Evolutionary conservation across 108 stramenopile species (phyloP).

Genomic region (Cyclotella choctawhatcheeana): DNA sequence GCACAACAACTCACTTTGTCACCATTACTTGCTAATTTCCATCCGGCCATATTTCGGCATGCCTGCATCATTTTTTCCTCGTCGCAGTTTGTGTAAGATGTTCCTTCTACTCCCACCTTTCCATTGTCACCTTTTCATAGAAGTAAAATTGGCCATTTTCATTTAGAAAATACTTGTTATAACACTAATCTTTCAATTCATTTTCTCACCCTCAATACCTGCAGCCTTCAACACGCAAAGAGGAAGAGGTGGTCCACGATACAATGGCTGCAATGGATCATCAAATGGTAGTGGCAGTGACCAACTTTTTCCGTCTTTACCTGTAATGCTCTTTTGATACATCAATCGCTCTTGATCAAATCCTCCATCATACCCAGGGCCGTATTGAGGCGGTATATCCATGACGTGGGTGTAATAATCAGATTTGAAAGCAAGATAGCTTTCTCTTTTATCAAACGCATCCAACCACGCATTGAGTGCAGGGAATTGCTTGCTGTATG

Average conservation of each 20-base stretch:
- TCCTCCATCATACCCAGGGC: slow-evolving; percentile 78
- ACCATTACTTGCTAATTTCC: slow-evolving; percentile 79
- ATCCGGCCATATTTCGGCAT: slow-evolving; percentile 78
- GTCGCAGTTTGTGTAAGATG: slow-evolving; percentile 66
- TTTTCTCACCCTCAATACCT: too few relatives aligned
- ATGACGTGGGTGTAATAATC: slow-evolving; percentile 83
- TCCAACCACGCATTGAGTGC: slow-evolving; percentile 88
- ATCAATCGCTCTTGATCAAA: slow-evolving; percentile 62
- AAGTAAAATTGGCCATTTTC: too few relatives aligned
- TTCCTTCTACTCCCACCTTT: slow-evolving; percentile 53
- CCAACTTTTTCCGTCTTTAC: slow-evolving; percentile 66
- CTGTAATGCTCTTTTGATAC: slow-evolving; percentile 60
- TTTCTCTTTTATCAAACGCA: slow-evolving; percentile 87
- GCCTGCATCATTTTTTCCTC: slow-evolving; percentile 59
- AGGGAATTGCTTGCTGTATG: slow-evolving; percentile 56
- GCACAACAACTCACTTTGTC: slow-evolving; percentile 37
- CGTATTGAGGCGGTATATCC: slow-evolving; percentile 75
- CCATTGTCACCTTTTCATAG: slow-evolving; percentile 56
- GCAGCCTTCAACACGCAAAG: slow-evolving; percentile 68
- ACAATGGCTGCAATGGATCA: slow-evolving; percentile 80
- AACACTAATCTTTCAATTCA: too few relatives aligned
- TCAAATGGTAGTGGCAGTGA: slow-evolving; percentile 71
- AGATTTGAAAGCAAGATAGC: slow-evolving; percentile 87
- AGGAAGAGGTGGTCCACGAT: slow-evolving; percentile 78
- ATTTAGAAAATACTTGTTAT: too few relatives aligned